Evolutionary conservation across 2,329 filamentous ascomycete genomes (phyloP).

Genomic region (Venturiaceae sp.): DNA sequence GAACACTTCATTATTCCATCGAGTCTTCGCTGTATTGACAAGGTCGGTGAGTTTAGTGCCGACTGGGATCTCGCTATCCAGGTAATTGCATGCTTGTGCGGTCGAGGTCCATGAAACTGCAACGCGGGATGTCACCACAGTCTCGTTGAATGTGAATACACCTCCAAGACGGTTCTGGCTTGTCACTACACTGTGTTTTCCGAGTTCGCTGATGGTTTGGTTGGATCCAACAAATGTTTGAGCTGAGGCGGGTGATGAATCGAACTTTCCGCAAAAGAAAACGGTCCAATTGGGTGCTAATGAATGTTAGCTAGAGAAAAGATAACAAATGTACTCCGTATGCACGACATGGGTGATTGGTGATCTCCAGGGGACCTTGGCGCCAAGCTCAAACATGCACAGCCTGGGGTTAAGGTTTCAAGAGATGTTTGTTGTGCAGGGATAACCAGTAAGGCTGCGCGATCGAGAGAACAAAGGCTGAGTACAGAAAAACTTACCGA

Average conservation of each 20-base stretch:
- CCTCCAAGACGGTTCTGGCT: conserved; percentile 25
- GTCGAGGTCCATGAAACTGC: conserved; percentile 61
- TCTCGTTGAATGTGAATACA: conserved; percentile 44
- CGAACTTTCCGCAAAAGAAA: conserved; percentile 54
- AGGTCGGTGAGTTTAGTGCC: conserved; percentile 34
- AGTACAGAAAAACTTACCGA: conserved; percentile 16
- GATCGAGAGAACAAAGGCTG: neutral
- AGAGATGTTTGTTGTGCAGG: neutral
- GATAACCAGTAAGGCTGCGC: neutral
- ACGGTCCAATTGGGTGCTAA: conserved; percentile 50
- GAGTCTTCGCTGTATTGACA: conserved; percentile 35
- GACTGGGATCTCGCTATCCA: conserved; percentile 46
- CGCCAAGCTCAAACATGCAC: neutral
- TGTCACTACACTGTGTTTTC: conserved; percentile 18
- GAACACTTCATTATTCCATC: conserved; percentile 54
- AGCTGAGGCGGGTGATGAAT: conserved; percentile 21
- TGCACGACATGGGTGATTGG: neutral
- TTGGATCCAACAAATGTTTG: conserved; percentile 22
- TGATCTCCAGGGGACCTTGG: neutral
- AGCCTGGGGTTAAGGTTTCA: neutral
- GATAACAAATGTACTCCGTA: neutral
- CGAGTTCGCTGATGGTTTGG: conserved; percentile 14
- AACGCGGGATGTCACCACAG: conserved; percentile 45
- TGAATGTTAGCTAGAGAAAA: neutral
- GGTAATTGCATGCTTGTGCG: conserved; percentile 48